These are phyloP conservation scores for Lasiodiplodia gonubiensis DNA, from an alignment of 2,329 filamentous ascomycete species.

Conservation along the genomic window DNA sequence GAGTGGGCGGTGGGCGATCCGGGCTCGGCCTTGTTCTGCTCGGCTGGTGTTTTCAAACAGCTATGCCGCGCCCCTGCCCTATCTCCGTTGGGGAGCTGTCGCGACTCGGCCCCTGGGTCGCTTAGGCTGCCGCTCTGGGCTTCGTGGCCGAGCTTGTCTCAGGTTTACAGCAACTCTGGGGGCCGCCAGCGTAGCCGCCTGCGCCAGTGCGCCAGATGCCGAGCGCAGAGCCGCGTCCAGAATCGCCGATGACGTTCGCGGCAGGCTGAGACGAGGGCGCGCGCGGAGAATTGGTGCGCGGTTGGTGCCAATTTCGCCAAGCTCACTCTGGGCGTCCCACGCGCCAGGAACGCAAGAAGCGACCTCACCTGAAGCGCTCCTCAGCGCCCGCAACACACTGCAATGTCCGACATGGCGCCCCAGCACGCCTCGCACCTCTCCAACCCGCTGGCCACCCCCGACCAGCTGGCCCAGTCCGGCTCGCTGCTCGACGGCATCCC, in stretches of 20 bases:
- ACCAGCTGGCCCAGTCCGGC: constrained; percentile 67
- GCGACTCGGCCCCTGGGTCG: neutral
- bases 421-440: constrained; percentile 35
- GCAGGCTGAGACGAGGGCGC: constrained; percentile 7
- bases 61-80: constrained; percentile 23
- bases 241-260: constrained; percentile 5
- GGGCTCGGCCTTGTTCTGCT: constrained; percentile 8
- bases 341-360: constrained; percentile 2
- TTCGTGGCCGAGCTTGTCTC: constrained; percentile 12
- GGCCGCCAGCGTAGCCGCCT: constrained; percentile 1
- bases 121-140: neutral
- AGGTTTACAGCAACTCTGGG: constrained; percentile 26
- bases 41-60: constrained; percentile 27
- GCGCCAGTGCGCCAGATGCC: constrained; percentile 7
- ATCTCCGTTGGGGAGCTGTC: constrained; percentile 24
- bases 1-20: constrained; percentile 4
- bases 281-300: neutral
- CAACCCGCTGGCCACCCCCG: constrained; percentile 74
- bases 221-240: constrained; percentile 8
- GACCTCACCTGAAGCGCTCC: constrained; percentile 7
- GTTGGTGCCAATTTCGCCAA: constrained; percentile 12
- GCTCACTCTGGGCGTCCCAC: neutral
- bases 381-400: neutral
- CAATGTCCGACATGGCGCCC: constrained; percentile 25
- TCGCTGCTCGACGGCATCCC: constrained; percentile 66